Conservation (phyloP, 441 rosid species). For the Mallotus repandus region DNA sequence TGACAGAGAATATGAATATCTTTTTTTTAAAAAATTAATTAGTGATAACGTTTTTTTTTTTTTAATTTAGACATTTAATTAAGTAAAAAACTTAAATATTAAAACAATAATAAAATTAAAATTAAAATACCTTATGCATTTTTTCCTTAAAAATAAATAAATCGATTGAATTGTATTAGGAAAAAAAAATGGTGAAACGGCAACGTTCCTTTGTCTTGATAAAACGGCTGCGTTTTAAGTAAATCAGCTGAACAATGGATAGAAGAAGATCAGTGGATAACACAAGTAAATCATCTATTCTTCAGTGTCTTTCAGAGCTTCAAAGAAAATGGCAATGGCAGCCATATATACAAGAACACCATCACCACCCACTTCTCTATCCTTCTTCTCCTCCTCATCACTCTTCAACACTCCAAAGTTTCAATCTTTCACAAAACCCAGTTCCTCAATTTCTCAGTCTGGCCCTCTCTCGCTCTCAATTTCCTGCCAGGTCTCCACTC, state of each 20-base stretch:
- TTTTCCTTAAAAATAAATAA: no score
- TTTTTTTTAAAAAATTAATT: no score
- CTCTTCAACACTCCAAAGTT: constrained; percentile 33
- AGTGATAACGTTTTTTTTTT: no score
- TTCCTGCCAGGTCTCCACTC: constrained; percentile 54
- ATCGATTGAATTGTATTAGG: no score
- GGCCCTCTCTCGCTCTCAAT: constrained; percentile 45
- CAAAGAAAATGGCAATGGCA: constrained; percentile 11
- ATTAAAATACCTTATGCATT: no score
- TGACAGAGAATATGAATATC: no score
- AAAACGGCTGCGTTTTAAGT: neutral
- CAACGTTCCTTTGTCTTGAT: no score
- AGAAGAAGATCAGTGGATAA: neutral
- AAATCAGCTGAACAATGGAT: neutral
- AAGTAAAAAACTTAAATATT: no score
- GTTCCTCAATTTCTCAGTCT: constrained; percentile 25
- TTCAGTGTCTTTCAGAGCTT: neutral
- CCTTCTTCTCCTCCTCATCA: constrained; percentile 71
- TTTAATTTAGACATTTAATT: no score
- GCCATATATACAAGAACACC: constrained; percentile 1
- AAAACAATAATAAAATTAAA: no score
- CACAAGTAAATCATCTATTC: neutral
- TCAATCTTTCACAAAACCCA: constrained; percentile 28
- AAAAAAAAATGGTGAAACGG: no score
- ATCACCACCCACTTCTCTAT: constrained; percentile 44